These are phyloP conservation scores for Xenoacremonium recifei DNA, from an alignment of 2,329 filamentous ascomycete species.

Conservation along the genomic window DNA sequence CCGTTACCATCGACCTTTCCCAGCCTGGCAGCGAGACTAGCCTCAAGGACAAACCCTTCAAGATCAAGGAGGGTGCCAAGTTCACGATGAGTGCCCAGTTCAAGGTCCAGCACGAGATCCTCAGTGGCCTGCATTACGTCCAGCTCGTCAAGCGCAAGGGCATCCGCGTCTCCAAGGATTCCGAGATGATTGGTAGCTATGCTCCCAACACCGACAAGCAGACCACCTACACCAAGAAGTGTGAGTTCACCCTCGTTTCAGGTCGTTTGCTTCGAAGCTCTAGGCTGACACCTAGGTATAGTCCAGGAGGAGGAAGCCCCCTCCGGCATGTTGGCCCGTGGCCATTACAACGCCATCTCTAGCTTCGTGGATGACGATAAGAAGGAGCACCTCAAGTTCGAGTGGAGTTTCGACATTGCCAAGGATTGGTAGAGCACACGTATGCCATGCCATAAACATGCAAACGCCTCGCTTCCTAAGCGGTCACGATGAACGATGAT, in stretches of 20 bases:
- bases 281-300: constrained; percentile 36
- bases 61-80: constrained; percentile 90
- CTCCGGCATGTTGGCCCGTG: constrained; percentile 83
- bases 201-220: constrained; percentile 89
- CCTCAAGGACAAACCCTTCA: constrained; percentile 91
- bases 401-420: constrained; percentile 94
- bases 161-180: constrained; percentile 84
- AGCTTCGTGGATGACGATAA: constrained; percentile 96
- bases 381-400: constrained; percentile 84
- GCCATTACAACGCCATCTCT: constrained; percentile 85
- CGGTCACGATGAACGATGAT: neutral
- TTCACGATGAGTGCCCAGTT: constrained; percentile 96
- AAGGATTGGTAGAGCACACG: constrained; percentile 77
- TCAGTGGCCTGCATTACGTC: constrained; percentile 93
- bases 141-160: constrained; percentile 91
- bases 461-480: too few species aligned
- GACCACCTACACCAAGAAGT: constrained; percentile 84
- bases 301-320: constrained; percentile 92
- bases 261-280: too few species aligned
- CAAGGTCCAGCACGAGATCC: constrained; percentile 94
- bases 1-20: constrained; percentile 87
- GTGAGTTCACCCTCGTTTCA: constrained; percentile 52
- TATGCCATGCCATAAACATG: constrained; percentile 9
- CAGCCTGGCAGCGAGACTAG: constrained; percentile 68
- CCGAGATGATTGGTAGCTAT: constrained; percentile 98